phyloP scores from a whole-genome alignment of 2,329 filamentous ascomycete genomes.

The Fusarium duplospermum region DNA sequence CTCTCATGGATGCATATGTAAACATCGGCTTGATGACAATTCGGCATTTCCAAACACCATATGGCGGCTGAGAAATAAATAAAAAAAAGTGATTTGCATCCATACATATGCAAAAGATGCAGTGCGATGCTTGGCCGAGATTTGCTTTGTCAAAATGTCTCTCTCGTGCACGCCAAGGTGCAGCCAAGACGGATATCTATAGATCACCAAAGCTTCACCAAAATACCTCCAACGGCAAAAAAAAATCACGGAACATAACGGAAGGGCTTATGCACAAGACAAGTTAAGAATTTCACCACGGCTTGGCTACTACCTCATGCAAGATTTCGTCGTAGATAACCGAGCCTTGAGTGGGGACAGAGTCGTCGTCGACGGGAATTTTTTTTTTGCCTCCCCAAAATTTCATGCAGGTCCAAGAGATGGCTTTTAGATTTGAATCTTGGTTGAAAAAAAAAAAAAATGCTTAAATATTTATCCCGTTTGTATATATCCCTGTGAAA shows the following conservation, averaged over 20 bases:
- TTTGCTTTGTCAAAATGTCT: not conserved
- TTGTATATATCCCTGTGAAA: not conserved
- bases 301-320: not conserved
- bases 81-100: not conserved
- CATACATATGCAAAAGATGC: not conserved
- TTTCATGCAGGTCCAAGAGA: not conserved
- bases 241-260: not conserved
- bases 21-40: not conserved
- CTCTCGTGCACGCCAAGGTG: not conserved
- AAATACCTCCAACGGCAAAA: not conserved
- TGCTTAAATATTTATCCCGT: not conserved
- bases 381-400: not conserved
- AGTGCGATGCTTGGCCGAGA: not conserved
- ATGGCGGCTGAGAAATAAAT: not conserved
- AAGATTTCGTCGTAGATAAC: not conserved
- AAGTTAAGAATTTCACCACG: not conserved
- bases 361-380: not conserved
- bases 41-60: not conserved
- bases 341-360: not conserved
- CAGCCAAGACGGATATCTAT: not conserved
- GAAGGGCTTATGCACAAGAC: not conserved
- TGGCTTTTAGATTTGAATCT: not conserved
- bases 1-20: not conserved
- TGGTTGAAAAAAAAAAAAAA: too few species aligned
- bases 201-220: not conserved